Percentiles rank a stretch among this genome's conserved stretches.
Evolutionary conservation across 2,329 filamentous ascomycete genomes (phyloP).

Genomic region (Xylariaceae sp.): DNA sequence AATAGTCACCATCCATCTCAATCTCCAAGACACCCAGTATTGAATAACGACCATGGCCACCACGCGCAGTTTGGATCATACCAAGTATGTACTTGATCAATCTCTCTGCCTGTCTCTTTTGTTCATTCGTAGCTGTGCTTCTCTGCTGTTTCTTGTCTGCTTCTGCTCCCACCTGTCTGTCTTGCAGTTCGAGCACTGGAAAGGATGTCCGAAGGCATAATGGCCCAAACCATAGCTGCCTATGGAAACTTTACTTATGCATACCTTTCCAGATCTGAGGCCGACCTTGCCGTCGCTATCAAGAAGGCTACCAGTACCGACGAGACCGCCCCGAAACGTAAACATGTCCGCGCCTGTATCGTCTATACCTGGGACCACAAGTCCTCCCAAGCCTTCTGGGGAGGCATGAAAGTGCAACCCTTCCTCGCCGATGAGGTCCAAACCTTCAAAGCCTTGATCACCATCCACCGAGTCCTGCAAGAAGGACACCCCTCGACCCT

Average conservation of each 20-base stretch:
- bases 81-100: conserved; percentile 26
- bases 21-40: too few relatives aligned
- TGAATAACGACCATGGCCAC: conserved; percentile 32
- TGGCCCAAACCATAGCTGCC: conserved; percentile 11
- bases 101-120: conserved; percentile 7
- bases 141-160: conserved; percentile 1
- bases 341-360: conserved; percentile 97
- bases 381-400: conserved; percentile 91
- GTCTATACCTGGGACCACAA: conserved; percentile 99
- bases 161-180: conserved; percentile 6
- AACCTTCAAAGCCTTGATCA: conserved; percentile 97
- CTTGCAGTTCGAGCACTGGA: too few relatives aligned
- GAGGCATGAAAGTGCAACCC: conserved; percentile 99
- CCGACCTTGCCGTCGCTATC: conserved; percentile 66
- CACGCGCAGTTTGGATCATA: conserved; percentile 32
- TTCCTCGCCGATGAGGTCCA: conserved; percentile 97
- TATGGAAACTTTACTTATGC: conserved; percentile 18
- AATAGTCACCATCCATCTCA: too few relatives aligned
- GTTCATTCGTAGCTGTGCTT: background rate
- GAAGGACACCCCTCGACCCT: conserved; percentile 89
- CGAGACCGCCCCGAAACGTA: conserved; percentile 67
- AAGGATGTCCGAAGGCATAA: too few relatives aligned
- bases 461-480: conserved; percentile 94
- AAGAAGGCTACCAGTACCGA: conserved; percentile 66
- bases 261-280: conserved; percentile 52